Percentiles rank a stretch among this genome's conserved stretches.
Conservation (phyloP, 2,329 filamentous ascomycete species). For the Grosmannia serpens region DNA sequence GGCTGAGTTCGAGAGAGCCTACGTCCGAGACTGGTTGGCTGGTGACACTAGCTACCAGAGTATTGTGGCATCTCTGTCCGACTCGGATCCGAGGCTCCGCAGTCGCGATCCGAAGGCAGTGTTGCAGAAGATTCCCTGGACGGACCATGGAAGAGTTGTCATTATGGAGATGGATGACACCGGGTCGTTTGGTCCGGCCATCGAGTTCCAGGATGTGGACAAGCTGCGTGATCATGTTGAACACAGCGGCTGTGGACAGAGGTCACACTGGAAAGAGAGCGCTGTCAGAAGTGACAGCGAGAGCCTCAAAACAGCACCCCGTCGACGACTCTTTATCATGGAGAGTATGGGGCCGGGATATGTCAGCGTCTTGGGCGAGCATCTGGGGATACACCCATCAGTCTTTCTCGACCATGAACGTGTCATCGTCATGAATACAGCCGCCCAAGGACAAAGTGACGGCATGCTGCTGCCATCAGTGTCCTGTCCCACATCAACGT, state of each 20-base stretch:
- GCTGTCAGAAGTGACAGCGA: background rate
- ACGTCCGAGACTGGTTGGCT: background rate
- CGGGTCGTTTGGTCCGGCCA: slow-evolving; percentile 4
- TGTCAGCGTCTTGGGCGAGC: slow-evolving; percentile 11
- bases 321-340: slow-evolving; percentile 13
- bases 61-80: slow-evolving; percentile 8
- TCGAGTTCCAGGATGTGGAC: slow-evolving; percentile 6
- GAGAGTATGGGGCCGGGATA: slow-evolving; percentile 14
- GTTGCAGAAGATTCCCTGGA: slow-evolving; percentile 10
- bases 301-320: background rate
- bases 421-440: slow-evolving; percentile 14
- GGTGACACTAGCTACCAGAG: slow-evolving; percentile 12
- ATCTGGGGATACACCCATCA: slow-evolving; percentile 14
- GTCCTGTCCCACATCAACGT: background rate
- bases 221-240: background rate
- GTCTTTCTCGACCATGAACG: slow-evolving; percentile 17
- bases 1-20: background rate
- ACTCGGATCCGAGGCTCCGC: slow-evolving; percentile 12
- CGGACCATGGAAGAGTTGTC: slow-evolving; percentile 9
- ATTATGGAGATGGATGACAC: slow-evolving; percentile 7
- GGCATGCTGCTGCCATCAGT: slow-evolving; percentile 8
- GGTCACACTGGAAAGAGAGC: background rate
- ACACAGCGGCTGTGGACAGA: background rate
- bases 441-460: slow-evolving; percentile 13
- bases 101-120: slow-evolving; percentile 14